Evolutionary conservation across 1,284 basidiomycete species (phyloP).

Genomic region (Mycena citricolor): DNA sequence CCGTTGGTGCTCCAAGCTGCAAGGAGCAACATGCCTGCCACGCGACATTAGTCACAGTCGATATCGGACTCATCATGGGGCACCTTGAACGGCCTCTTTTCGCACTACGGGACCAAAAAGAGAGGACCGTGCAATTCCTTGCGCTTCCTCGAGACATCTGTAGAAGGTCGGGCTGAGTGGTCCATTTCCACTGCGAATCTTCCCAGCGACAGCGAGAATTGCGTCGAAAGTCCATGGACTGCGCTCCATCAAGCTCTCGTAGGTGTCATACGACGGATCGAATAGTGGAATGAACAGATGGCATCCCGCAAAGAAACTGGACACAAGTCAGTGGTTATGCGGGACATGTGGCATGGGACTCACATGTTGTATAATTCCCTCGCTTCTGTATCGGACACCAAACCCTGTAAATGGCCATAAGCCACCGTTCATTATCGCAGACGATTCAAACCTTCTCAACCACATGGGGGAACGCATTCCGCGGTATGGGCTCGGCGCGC

Average conservation of each 20-base stretch:
- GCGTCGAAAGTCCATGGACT: constrained; percentile 93
- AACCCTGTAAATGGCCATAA: constrained; percentile 48
- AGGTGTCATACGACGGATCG: constrained; percentile 87
- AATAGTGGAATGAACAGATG: constrained; percentile 94
- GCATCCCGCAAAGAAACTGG: constrained; percentile 92
- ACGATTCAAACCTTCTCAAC: constrained; percentile 65
- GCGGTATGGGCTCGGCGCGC: constrained; percentile 82
- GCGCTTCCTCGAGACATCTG: constrained; percentile 88
- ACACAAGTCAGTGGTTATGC: constrained; percentile 33
- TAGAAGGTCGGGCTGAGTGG: constrained; percentile 84
- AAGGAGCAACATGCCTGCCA: constrained; percentile 80
- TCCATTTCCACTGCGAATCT: constrained; percentile 87
- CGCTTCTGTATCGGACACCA: constrained; percentile 75
- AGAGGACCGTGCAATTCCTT: constrained; percentile 90
- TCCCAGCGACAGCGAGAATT: constrained; percentile 87
- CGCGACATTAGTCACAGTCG: constrained; percentile 14
- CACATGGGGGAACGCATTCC: constrained; percentile 81
- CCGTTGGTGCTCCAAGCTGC: constrained; percentile 94
- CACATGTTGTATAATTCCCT: constrained; percentile 83
- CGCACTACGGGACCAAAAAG: constrained; percentile 89
- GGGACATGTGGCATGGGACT: constrained; percentile 28
- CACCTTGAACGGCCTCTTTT: constrained; percentile 92
- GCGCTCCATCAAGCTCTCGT: constrained; percentile 85
- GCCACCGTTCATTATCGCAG: neutral
- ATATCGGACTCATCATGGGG: constrained; percentile 26